A percentile compares a stretch with the other conserved stretches of the same genome.
phyloP scores from a whole-genome alignment of 805 yeast genomes.

The Wickerhamiella parazyma region DNA sequence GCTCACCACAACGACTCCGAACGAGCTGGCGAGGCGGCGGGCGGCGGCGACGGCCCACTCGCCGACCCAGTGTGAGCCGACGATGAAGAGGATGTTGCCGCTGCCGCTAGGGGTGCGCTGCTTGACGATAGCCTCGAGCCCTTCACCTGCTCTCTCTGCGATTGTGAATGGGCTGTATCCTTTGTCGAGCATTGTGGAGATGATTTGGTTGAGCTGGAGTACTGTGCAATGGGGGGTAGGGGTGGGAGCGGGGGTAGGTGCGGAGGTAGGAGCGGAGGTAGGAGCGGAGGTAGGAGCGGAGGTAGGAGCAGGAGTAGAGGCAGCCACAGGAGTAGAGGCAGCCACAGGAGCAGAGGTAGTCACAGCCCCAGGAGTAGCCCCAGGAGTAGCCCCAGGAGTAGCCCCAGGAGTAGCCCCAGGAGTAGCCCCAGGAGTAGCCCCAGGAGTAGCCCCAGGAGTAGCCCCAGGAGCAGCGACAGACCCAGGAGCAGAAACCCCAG shows the following conservation, averaged over 20 bases:
- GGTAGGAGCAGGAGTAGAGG: neutral
- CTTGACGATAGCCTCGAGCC: slow-evolving; percentile 45
- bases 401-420: no score
- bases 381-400: no score
- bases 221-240: slow-evolving; percentile 34
- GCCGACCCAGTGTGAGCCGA: slow-evolving; percentile 59
- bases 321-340: neutral
- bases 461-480: no score
- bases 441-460: no score
- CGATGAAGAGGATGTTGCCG: slow-evolving; percentile 48
- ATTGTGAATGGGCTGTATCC: slow-evolving; percentile 34
- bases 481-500: no score
- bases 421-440: no score
- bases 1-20: slow-evolving; percentile 45
- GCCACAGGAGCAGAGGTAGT: neutral
- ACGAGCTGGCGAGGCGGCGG: slow-evolving; percentile 59
- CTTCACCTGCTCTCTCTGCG: slow-evolving; percentile 56
- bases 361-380: no score
- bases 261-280: neutral
- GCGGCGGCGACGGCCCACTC: slow-evolving; percentile 66
- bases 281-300: neutral
- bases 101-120: slow-evolving; percentile 52
- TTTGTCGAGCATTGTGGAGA: slow-evolving; percentile 43
- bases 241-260: neutral
- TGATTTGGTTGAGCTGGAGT: slow-evolving; percentile 65